Conservation (phyloP, 495 filamentous ascomycete genomes). For the Podospora fimiseda region DNA sequence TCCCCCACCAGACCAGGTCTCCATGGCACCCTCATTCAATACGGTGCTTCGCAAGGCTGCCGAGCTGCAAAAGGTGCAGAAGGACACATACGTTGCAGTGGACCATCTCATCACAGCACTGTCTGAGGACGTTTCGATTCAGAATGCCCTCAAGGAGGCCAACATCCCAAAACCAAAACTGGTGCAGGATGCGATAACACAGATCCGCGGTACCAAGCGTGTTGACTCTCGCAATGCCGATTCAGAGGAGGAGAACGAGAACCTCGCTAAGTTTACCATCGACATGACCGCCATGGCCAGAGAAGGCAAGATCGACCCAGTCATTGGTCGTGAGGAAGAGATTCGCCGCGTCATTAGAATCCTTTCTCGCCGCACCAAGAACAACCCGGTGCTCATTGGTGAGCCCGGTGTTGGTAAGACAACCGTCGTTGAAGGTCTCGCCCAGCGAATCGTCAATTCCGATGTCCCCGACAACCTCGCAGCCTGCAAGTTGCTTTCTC, state of each 20-base stretch:
- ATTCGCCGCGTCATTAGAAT: conserved; percentile 92
- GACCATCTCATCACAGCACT: conserved; percentile 86
- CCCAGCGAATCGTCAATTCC: conserved; percentile 86
- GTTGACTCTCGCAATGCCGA: conserved; percentile 96
- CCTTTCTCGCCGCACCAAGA: conserved; percentile 90
- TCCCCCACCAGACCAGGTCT: conserved; percentile 81
- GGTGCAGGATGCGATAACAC: conserved; percentile 76
- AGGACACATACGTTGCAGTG: conserved; percentile 87
- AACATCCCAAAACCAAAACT: conserved; percentile 90
- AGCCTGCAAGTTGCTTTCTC: conserved; percentile 83
- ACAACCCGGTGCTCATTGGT: conserved; percentile 90
- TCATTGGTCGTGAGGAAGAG: conserved; percentile 96
- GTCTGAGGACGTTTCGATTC: conserved; percentile 68
- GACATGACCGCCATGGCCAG: conserved; percentile 92
- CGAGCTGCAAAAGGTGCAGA: conserved; percentile 92
- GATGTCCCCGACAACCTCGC: conserved; percentile 91
- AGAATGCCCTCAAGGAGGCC: conserved; percentile 68
- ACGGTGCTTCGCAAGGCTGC: conserved; percentile 76
- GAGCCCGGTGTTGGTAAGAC: conserved; percentile 99
- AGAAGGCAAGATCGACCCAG: conserved; percentile 96
- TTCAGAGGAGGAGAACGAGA: conserved; percentile 82
- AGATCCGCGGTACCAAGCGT: conserved; percentile 82
- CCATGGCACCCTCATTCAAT: conserved; percentile 70
- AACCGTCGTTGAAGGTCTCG: conserved; percentile 95
- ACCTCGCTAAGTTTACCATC: conserved; percentile 93